Percentiles rank a stretch among this genome's conserved stretches.
Conservation (phyloP, 2,329 filamentous ascomycete genomes). For the Tolypocladium cylindrosporum region DNA sequence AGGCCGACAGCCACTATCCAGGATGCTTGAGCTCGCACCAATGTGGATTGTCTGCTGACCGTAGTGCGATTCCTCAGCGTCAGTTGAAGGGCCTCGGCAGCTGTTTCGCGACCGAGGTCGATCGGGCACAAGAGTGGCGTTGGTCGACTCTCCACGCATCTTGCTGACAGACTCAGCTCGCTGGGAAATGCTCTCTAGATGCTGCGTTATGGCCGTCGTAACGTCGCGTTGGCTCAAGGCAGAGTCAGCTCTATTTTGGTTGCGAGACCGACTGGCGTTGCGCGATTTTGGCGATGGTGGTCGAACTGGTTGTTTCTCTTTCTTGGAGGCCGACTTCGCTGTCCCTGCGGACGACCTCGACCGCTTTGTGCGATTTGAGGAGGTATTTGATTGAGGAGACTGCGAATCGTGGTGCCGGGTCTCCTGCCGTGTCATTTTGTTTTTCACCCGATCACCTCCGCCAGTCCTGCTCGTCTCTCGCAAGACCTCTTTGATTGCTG, state of each 20-base stretch:
- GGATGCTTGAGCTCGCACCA: constrained; percentile 16
- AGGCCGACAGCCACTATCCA: neutral
- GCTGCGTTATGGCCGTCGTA: constrained; percentile 7
- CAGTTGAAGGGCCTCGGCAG: constrained; percentile 5
- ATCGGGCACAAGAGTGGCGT: neutral
- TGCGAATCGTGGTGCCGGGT: constrained; percentile 1
- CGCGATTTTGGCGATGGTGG: constrained; percentile 25
- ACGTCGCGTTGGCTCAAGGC: constrained; percentile 3
- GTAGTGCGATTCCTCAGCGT: neutral
- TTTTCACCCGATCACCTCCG: neutral
- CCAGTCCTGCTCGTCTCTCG: neutral
- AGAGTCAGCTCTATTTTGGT: constrained; percentile 13
- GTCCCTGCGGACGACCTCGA: constrained; percentile 2
- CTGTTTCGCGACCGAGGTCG: constrained; percentile 8
- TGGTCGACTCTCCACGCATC: neutral
- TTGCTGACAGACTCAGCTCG: constrained; percentile 14
- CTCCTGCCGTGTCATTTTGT: neutral
- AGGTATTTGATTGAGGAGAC: constrained; percentile 4
- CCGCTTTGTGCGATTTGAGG: constrained; percentile 2
- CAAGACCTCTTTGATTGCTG: constrained; percentile 4
- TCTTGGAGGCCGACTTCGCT: neutral
- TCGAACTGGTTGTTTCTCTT: constrained; percentile 5
- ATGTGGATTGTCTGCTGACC: constrained; percentile 11
- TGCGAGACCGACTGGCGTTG: constrained; percentile 20
- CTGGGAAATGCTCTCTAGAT: constrained; percentile 12